These are phyloP conservation scores for Ogataea hybrid DNA, from an alignment of 1,139 yeast species.

Conservation along the genomic window DNA sequence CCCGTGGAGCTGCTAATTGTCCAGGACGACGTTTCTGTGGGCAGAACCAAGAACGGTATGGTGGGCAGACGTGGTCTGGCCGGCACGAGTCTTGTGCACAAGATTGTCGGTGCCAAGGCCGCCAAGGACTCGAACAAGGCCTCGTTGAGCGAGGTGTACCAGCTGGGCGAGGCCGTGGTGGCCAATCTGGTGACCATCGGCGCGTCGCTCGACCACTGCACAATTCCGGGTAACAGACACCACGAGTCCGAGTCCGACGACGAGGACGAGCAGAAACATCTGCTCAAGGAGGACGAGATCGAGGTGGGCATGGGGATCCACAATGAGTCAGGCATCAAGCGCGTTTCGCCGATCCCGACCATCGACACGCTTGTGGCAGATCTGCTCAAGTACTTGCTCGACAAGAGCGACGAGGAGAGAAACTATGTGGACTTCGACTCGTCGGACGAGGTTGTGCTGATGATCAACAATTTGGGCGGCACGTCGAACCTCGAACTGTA, in stretches of 20 bases:
- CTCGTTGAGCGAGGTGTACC: slow-evolving; percentile 48
- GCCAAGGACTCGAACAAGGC: slow-evolving; percentile 43
- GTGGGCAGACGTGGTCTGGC: slow-evolving; percentile 95
- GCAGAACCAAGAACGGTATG: slow-evolving; percentile 78
- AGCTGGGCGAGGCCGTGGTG: slow-evolving; percentile 60
- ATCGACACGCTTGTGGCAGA: slow-evolving; percentile 54
- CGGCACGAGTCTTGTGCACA: slow-evolving; percentile 85
- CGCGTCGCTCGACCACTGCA: slow-evolving; percentile 84
- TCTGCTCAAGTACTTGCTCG: slow-evolving; percentile 52
- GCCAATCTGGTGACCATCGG: slow-evolving; percentile 79
- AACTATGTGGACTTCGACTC: slow-evolving; percentile 64
- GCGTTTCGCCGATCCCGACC: slow-evolving; percentile 69
- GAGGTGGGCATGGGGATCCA: slow-evolving; percentile 97
- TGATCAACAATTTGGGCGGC: slow-evolving; percentile 84
- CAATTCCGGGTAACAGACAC: slow-evolving; percentile 72
- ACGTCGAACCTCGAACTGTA: slow-evolving; percentile 73
- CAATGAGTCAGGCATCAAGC: slow-evolving; percentile 84
- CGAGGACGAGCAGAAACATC: slow-evolving; percentile 41
- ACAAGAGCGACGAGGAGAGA: slow-evolving; percentile 61
- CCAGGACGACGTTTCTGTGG: slow-evolving; percentile 93
- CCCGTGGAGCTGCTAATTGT: slow-evolving; percentile 72
- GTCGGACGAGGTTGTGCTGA: slow-evolving; percentile 63
- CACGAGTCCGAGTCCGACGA: slow-evolving; percentile 37
- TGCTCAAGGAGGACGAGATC: slow-evolving; percentile 52
- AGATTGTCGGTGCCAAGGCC: slow-evolving; percentile 76